Conservation (phyloP, 352 stramenopile genomes). For the Phytophthora megakarya region DNA sequence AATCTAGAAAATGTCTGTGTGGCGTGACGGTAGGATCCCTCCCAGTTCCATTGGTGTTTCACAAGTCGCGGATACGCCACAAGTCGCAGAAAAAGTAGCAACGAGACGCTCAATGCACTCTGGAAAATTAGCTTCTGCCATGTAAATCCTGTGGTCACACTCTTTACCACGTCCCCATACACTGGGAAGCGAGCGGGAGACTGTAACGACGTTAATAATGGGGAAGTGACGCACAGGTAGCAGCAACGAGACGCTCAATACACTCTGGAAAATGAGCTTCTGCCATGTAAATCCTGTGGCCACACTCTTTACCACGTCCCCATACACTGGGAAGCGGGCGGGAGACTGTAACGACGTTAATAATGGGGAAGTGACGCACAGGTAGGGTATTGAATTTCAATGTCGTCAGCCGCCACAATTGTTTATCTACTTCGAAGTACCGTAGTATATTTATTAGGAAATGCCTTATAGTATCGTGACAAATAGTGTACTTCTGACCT, state of each 20-base stretch:
- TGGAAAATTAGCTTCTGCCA: slow-evolving; percentile 47
- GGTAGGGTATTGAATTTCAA: slow-evolving; percentile 10
- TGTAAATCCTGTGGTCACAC: slow-evolving; percentile 24
- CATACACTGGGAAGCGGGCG: slow-evolving; percentile 38
- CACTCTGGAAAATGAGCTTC: slow-evolving; percentile 45
- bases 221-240: slow-evolving; percentile 45
- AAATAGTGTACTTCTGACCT: too few species aligned
- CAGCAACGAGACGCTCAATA: slow-evolving; percentile 47
- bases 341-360: slow-evolving; percentile 36
- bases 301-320: slow-evolving; percentile 47
- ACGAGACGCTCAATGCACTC: slow-evolving; percentile 3
- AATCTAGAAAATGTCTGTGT: slow-evolving; percentile 36
- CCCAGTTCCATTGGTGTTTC: slow-evolving; percentile 59
- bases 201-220: slow-evolving; percentile 41
- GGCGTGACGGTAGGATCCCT: slow-evolving; percentile 34
- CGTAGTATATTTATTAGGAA: too few species aligned
- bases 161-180: slow-evolving; percentile 36
- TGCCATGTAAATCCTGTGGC: slow-evolving; percentile 46
- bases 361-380: slow-evolving; percentile 50
- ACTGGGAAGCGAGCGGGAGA: slow-evolving; percentile 46
- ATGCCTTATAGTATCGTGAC: too few species aligned
- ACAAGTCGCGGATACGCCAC: slow-evolving; percentile 45
- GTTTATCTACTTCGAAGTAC: neutral
- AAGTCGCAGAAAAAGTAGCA: slow-evolving; percentile 45
- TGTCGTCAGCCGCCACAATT: too few species aligned